Conservation (phyloP, 1,139 yeast genomes). For the Debaryomyces udenii region DNA sequence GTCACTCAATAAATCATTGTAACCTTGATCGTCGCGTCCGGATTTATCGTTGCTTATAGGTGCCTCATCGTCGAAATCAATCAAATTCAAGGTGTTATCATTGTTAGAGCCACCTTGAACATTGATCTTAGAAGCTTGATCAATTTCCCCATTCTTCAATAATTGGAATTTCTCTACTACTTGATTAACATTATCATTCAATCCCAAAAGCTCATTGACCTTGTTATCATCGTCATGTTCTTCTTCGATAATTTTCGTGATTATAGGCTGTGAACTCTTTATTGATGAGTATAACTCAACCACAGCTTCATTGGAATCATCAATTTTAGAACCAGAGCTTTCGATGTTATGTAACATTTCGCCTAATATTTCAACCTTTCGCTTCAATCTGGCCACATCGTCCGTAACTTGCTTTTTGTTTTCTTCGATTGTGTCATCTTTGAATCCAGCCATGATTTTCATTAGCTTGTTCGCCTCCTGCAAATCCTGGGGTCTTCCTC, state of each 20-base stretch:
- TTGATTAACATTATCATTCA: constrained; percentile 78
- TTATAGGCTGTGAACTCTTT: constrained; percentile 84
- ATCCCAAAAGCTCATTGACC: constrained; percentile 62
- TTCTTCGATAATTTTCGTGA: constrained; percentile 82
- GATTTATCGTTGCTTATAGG: constrained; percentile 40
- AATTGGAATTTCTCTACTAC: constrained; percentile 69
- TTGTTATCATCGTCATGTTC: constrained; percentile 62
- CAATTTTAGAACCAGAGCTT: constrained; percentile 46
- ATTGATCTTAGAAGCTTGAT: constrained; percentile 61
- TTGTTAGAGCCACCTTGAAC: constrained; percentile 37
- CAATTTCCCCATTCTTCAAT: constrained; percentile 65
- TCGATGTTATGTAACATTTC: constrained; percentile 78
- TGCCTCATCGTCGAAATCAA: constrained; percentile 69
- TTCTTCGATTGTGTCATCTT: constrained; percentile 70
- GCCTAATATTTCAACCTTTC: constrained; percentile 87
- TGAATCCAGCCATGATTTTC: constrained; percentile 98
- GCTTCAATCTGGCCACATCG: constrained; percentile 80
- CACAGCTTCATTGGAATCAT: constrained; percentile 69
- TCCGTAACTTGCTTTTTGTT: constrained; percentile 80
- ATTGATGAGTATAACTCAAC: constrained; percentile 77
- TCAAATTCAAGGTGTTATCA: constrained; percentile 56
- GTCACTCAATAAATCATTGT: constrained; percentile 72
- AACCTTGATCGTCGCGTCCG: constrained; percentile 48
- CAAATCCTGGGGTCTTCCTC: constrained; percentile 94
- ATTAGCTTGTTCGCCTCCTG: constrained; percentile 95